A percentile compares a stretch with the other conserved stretches of the same genome.
Conservation (phyloP, 495 filamentous ascomycete genomes). For the Tuber borchii region DNA sequence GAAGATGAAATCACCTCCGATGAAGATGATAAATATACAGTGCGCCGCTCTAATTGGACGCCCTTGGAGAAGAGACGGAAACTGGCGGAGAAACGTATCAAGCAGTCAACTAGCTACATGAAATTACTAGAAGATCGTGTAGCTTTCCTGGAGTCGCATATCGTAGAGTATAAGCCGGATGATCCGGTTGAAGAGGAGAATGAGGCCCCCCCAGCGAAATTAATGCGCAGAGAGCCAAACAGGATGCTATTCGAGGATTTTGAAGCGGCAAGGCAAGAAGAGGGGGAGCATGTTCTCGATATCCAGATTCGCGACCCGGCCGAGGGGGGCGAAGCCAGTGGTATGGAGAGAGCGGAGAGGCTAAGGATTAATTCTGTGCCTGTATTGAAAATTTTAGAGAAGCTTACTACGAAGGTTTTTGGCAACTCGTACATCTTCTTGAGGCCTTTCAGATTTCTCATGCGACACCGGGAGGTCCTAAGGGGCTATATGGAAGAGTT, state of each 20-base stretch:
- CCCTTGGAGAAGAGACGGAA: not conserved
- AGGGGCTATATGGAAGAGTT: not conserved
- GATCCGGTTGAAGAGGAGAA: not conserved
- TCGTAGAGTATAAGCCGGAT: not conserved
- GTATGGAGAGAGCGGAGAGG: not conserved
- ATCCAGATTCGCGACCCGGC: not conserved
- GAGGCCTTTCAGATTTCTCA: not conserved
- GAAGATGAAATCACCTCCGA: not conserved
- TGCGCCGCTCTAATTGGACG: not conserved
- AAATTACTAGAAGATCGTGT: not conserved
- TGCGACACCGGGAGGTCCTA: not conserved
- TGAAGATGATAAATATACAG: not conserved
- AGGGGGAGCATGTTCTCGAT: slow-evolving; percentile 1
- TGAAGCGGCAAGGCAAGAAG: not conserved
- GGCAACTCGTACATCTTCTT: not conserved
- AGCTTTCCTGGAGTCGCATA: not conserved
- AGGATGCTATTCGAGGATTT: not conserved
- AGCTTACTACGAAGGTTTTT: not conserved
- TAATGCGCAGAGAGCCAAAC: not conserved
- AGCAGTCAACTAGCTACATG: not conserved
- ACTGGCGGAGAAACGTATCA: not conserved
- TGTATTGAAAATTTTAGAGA: not conserved
- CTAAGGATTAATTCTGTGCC: not conserved
- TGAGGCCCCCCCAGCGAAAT: not conserved
- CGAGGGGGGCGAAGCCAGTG: not conserved